Percentiles rank a stretch among this genome's conserved stretches.
phyloP scores from a whole-genome alignment of 2,329 filamentous ascomycete genomes.

The Pseudogymnoascus verrucosus region DNA sequence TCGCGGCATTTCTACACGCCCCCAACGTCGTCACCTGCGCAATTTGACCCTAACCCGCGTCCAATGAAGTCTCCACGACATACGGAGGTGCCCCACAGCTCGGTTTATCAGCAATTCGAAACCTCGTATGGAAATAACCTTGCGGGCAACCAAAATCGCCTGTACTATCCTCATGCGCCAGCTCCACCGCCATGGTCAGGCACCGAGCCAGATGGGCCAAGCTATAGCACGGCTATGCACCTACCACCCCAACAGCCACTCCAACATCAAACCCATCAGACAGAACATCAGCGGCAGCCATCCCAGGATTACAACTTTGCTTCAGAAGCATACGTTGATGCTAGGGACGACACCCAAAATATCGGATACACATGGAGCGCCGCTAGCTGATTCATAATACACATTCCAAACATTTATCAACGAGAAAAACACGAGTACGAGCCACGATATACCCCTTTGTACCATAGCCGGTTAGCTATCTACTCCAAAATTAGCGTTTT shows the following conservation, averaged over 20 bases:
- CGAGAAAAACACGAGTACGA: background rate
- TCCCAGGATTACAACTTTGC: constrained; percentile 1
- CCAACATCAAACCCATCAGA: background rate
- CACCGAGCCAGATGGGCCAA: background rate
- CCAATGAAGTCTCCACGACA: constrained; percentile 28
- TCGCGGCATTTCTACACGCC: constrained; percentile 4
- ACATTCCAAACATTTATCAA: background rate
- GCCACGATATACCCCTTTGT: constrained; percentile 5
- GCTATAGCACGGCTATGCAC: background rate
- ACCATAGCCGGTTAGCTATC: background rate
- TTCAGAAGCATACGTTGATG: background rate
- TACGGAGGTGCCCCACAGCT: background rate
- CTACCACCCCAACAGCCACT: background rate
- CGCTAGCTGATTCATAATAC: background rate
- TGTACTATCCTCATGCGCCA: constrained; percentile 6
- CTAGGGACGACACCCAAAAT: background rate
- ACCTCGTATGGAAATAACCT: background rate
- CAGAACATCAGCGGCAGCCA: background rate
- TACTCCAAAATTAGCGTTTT: background rate
- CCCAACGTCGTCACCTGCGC: background rate
- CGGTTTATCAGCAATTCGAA: background rate
- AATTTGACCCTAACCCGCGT: constrained; percentile 24
- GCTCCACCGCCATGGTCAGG: background rate
- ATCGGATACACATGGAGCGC: constrained; percentile 5
- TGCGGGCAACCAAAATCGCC: background rate